Evolutionary conservation across 176 grass and related monocot genomes (phyloP), one percentile per base, ranked within the genome.

Genomic region (Rhynchospora pubera): DNA sequence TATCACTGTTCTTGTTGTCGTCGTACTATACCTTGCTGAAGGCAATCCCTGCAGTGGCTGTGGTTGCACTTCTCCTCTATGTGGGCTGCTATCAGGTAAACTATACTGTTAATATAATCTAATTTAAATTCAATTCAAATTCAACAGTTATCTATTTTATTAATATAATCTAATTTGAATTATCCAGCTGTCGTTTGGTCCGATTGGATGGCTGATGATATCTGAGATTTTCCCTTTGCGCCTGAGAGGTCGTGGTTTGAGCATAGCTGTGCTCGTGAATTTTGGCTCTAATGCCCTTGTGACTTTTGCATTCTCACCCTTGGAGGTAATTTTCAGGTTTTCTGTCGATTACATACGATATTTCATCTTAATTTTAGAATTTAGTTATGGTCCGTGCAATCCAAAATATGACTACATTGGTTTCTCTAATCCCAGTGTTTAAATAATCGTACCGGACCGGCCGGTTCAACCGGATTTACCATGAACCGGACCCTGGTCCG

Each of bases 141-240:
- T 74, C 46, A 72, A 76, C n/a, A 23, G 8, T 62, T 68, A 48
- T 83, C 32, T 70, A 57, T 83, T 8, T n/a, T 70, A 42, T 70
- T 70, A n/a, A 46, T 70, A 70, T 11, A 74, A 50, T 74, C 21
- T 14, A 52, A 51, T 74, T 74, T 74, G 10, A 74, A 24, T 74
- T 64, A 2, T 65, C 83, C 90, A 98, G 95, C 82, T 98, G 13
- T 98, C 95, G 64, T 94, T 98, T 84, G 95, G 95, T 67, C 95
- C 95, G 26, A 98, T 98, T 79, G 95, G 90, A 39, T 98, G 95
- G 95, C 88, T 98, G 75, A 93, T 98, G 95, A 94, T 98, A 79
- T 98, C 92, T 13, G 95, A 98, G 75, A 70, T 98, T 85, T 98
- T 94, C 66, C 95, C 95, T 1, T 82, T 98, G 46, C 86, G 84